These are phyloP conservation scores for Cairneyella variabilis DNA, from an alignment of 495 filamentous ascomycete species.

Conservation along the genomic window DNA sequence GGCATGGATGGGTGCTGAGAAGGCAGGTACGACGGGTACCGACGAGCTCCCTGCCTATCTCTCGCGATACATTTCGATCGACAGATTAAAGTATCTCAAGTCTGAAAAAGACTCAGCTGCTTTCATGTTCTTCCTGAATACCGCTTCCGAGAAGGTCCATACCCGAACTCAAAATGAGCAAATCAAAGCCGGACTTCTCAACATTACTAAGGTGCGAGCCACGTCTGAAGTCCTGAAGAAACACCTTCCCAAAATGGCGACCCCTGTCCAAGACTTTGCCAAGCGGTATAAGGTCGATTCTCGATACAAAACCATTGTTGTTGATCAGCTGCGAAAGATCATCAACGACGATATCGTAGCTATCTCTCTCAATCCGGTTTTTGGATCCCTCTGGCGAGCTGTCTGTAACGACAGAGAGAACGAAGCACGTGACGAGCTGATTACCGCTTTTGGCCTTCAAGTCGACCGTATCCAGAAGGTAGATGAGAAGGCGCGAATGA, in stretches of 20 bases:
- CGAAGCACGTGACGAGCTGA: constrained; percentile 32
- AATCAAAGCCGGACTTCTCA: constrained; percentile 16
- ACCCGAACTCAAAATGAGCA: constrained; percentile 10
- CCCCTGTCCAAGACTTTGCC: constrained; percentile 34
- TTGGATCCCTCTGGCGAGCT: constrained; percentile 42
- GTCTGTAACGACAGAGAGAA: constrained; percentile 42
- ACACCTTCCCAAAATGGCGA: constrained; percentile 24
- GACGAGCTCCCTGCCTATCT: constrained; percentile 14
- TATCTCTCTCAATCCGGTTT: constrained; percentile 43
- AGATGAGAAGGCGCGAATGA: constrained; percentile 34
- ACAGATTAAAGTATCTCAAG: constrained; percentile 10
- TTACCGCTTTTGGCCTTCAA: constrained; percentile 32
- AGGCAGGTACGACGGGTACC: constrained; percentile 20
- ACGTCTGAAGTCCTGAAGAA: constrained; percentile 26
- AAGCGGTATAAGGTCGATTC: constrained; percentile 33
- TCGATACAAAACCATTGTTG: constrained; percentile 31
- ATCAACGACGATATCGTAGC: constrained; percentile 36
- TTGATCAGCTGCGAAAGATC: constrained; percentile 32
- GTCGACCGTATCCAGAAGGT: constrained; percentile 29
- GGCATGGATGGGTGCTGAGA: constrained; percentile 45
- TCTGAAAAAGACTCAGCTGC: constrained; percentile 18
- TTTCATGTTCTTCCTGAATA: constrained; percentile 1
- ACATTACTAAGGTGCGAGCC: constrained; percentile 14
- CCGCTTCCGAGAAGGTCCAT: constrained; percentile 3
- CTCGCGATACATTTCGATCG: constrained; percentile 16